These are phyloP conservation scores for Geotrichum reessii DNA, from an alignment of 1,139 yeast species.

Conservation along the genomic window DNA sequence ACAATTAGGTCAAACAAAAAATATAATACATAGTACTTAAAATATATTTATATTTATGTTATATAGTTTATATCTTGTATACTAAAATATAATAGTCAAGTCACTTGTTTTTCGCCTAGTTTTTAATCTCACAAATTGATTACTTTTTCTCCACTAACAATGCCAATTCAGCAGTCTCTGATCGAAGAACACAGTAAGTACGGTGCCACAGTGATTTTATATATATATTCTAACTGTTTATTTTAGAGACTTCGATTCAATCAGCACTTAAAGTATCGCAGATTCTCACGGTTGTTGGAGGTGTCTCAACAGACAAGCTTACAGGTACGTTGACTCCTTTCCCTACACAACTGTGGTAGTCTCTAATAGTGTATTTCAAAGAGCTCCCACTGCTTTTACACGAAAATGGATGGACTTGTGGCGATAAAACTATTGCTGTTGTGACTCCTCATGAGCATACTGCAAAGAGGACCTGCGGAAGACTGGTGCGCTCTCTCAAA, in stretches of 20 bases:
- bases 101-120: background rate
- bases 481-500: slow-evolving; percentile 6
- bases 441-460: slow-evolving; percentile 36
- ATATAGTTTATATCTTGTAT: background rate
- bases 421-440: slow-evolving; percentile 53
- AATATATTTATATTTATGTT: background rate
- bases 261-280: slow-evolving; percentile 44
- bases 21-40: background rate
- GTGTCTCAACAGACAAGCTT: slow-evolving; percentile 85
- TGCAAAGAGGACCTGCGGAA: slow-evolving; percentile 10
- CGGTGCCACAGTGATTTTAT: background rate
- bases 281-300: slow-evolving; percentile 69
- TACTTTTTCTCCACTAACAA: background rate
- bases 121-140: background rate
- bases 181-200: background rate
- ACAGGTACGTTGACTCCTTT: slow-evolving; percentile 42
- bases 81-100: background rate
- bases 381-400: slow-evolving; percentile 66
- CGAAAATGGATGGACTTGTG: slow-evolving; percentile 56
- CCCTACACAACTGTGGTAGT: background rate
- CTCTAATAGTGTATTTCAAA: slow-evolving; percentile 5
- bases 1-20: background rate
- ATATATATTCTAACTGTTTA: background rate
- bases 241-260: slow-evolving; percentile 18
- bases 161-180: background rate